Evolutionary conservation across 2,329 filamentous ascomycete genomes (phyloP).

Genomic region (Sarocladium oryzae): DNA sequence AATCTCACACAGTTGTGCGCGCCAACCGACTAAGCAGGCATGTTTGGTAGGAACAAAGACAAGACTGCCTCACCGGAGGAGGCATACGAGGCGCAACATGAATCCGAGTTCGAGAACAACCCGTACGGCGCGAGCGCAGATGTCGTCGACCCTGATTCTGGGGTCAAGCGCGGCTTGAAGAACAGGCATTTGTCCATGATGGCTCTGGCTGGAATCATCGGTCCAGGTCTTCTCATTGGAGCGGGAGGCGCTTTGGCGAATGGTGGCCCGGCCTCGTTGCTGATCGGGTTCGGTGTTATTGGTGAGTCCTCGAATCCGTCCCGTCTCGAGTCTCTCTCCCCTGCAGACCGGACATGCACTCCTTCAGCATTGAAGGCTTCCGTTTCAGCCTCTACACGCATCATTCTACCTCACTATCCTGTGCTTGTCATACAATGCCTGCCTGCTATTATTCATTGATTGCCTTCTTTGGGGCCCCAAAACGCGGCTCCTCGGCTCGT

Average conservation of each 20-base stretch:
- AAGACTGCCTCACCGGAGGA: neutral
- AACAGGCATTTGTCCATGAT: slow-evolving; percentile 62
- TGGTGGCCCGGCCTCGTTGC: slow-evolving; percentile 63
- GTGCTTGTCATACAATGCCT: too few relatives aligned
- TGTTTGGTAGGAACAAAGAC: slow-evolving; percentile 4
- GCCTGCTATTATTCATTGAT: neutral
- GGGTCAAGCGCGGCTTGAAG: slow-evolving; percentile 64
- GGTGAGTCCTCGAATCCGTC: slow-evolving; percentile 34
- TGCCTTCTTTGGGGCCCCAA: neutral
- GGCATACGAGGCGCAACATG: slow-evolving; percentile 6
- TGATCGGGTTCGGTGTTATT: slow-evolving; percentile 69
- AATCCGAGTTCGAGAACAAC: slow-evolving; percentile 1
- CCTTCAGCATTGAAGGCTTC: too few relatives aligned
- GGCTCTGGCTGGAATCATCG: slow-evolving; percentile 56
- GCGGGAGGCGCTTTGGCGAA: slow-evolving; percentile 61
- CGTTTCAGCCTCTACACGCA: too few relatives aligned
- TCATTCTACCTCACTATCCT: too few relatives aligned
- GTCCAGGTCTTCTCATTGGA: slow-evolving; percentile 66
- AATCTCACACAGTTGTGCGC: too few relatives aligned
- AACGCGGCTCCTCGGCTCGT: neutral
- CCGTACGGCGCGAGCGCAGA: slow-evolving; percentile 22
- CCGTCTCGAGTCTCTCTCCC: too few relatives aligned
- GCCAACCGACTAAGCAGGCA: too few relatives aligned
- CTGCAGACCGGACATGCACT: too few relatives aligned
- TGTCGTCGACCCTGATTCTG: slow-evolving; percentile 51